Evolutionary conservation across 2,329 filamentous ascomycete genomes (phyloP).

Genomic region (Fusarium sp.): DNA sequence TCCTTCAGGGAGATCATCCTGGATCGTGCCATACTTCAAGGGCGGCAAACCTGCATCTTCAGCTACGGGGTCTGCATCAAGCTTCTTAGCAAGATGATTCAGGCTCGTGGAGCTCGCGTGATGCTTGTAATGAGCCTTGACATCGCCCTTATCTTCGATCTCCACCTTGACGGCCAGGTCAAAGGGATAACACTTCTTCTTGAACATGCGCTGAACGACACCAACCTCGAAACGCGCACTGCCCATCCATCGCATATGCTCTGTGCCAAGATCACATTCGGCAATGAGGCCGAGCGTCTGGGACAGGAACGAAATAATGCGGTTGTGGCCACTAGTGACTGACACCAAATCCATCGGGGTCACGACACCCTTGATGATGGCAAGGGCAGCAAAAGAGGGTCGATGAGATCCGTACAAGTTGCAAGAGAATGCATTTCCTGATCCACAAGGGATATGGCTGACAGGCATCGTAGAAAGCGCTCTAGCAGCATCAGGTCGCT

Average conservation of each 20-base stretch:
- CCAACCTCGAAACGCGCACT: constrained; percentile 85
- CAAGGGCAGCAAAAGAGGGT: constrained; percentile 79
- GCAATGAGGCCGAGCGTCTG: constrained; percentile 91
- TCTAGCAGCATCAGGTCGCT: constrained; percentile 75
- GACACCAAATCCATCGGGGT: constrained; percentile 87
- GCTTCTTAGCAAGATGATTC: constrained; percentile 34
- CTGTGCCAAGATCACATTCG: constrained; percentile 88
- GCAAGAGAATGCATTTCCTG: constrained; percentile 91
- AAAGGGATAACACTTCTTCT: constrained; percentile 84
- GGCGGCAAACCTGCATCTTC: constrained; percentile 69
- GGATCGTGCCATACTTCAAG: constrained; percentile 81
- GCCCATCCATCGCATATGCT: constrained; percentile 94
- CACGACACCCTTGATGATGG: constrained; percentile 86
- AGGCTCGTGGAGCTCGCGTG: constrained; percentile 51
- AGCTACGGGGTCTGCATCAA: constrained; percentile 35
- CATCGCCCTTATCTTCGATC: constrained; percentile 75
- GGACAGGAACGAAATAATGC: constrained; percentile 87
- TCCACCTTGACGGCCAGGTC: constrained; percentile 88
- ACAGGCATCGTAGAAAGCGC: constrained; percentile 83
- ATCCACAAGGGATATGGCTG: constrained; percentile 89
- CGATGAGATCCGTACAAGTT: constrained; percentile 86
- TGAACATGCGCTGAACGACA: constrained; percentile 78
- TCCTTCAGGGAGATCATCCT: constrained; percentile 76
- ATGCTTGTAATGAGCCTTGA: constrained; percentile 76
- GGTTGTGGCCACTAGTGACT: constrained; percentile 80